phyloP scores from a whole-genome alignment of 73 alveolate species.

The Symbiodinium pilosum region DNA sequence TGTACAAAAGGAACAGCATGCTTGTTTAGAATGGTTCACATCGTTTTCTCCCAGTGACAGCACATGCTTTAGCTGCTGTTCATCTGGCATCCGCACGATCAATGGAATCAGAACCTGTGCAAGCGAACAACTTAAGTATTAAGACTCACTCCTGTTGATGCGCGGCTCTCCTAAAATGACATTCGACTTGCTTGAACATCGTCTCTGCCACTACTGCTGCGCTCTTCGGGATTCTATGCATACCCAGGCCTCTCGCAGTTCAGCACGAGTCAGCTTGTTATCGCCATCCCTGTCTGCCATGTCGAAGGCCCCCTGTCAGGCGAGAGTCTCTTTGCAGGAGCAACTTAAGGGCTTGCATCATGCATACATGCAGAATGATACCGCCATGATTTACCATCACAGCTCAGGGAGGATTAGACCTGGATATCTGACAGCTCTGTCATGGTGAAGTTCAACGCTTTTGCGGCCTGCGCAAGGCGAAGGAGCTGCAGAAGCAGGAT shows the following conservation, averaged over 20 bases:
- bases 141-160: neutral
- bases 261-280: neutral
- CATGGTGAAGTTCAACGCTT: conserved; percentile 30
- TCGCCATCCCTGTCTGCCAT: conserved; percentile 29
- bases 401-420: neutral
- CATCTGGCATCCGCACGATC: conserved; percentile 60
- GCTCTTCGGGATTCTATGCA: neutral
- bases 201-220: no score
- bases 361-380: no score
- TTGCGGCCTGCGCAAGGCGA: conserved; percentile 78
- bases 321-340: no score
- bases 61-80: conserved; percentile 28
- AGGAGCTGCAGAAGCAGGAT: no score
- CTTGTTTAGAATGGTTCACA: neutral
- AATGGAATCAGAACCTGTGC: conserved; percentile 27
- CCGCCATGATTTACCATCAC: no score
- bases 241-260: conserved; percentile 13
- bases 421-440: conserved; percentile 60
- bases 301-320: conserved; percentile 60
- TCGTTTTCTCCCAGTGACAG: neutral
- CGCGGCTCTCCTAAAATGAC: neutral
- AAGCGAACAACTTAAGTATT: neutral
- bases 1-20: neutral
- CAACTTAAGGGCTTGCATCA: no score
- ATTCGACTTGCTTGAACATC: no score